Evolutionary conservation across 352 stramenopile species (phyloP).

Genomic region (Globisporangium yorkense): DNA sequence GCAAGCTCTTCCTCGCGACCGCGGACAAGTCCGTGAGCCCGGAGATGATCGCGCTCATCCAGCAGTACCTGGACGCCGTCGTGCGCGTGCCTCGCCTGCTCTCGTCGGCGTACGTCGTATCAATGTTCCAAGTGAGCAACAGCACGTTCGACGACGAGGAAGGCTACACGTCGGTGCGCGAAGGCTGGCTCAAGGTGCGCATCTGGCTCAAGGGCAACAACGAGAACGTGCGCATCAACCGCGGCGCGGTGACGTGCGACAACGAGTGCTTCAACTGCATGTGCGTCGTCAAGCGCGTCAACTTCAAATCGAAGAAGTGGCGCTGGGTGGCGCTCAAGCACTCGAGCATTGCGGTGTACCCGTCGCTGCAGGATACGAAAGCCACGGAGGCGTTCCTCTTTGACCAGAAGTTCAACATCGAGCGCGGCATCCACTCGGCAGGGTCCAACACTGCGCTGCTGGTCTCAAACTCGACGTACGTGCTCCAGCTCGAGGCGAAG

Average conservation of each 20-base stretch:
- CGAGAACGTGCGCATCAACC: slow-evolving; percentile 83
- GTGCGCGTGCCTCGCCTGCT: slow-evolving; percentile 59
- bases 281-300: slow-evolving; percentile 82
- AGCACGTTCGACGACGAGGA: slow-evolving; percentile 84
- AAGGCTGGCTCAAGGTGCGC: slow-evolving; percentile 80
- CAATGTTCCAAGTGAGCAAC: slow-evolving; percentile 80
- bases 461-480: slow-evolving; percentile 78
- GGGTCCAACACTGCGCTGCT: slow-evolving; percentile 74
- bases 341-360: slow-evolving; percentile 74
- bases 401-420: slow-evolving; percentile 77
- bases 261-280: slow-evolving; percentile 89
- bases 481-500: slow-evolving; percentile 81
- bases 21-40: slow-evolving; percentile 61
- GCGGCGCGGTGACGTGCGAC: slow-evolving; percentile 65
- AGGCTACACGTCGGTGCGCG: slow-evolving; percentile 66
- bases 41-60: slow-evolving; percentile 76
- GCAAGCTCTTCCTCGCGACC: slow-evolving; percentile 76
- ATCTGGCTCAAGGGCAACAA: slow-evolving; percentile 84
- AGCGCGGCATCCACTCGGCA: slow-evolving; percentile 69
- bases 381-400: slow-evolving; percentile 73
- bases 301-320: slow-evolving; percentile 78
- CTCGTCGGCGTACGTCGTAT: slow-evolving; percentile 61
- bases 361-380: slow-evolving; percentile 64
- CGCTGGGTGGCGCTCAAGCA: slow-evolving; percentile 81
- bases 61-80: slow-evolving; percentile 66